Evolutionary conservation across 495 filamentous ascomycete species (phyloP), one percentile per base, ranked within the genome.

Genomic region (Penicillium psychrofluorescens): DNA sequence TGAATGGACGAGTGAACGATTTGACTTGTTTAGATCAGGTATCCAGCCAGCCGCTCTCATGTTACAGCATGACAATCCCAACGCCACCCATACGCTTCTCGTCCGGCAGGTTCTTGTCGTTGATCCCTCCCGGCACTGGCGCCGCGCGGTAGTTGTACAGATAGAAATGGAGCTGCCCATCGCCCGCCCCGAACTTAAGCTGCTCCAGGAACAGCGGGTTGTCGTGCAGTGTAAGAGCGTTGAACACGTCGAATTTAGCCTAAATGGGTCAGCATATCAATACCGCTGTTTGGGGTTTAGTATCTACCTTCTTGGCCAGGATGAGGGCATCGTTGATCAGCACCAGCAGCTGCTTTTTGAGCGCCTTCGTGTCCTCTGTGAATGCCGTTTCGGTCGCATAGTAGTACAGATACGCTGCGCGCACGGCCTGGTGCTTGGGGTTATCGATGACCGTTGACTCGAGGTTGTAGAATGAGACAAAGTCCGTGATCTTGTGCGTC

Each of bases 391-490:
- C 90, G 15, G 85, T 84, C 15, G 89, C 92, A 52, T 97, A 97
- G 68, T 98, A 98, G 68, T 88, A 98, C 16, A 97, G 74, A 55
- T 98, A 98, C 14, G 92, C 92, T 4, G 90, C 94, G 31, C 80
- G 80, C 50, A 98, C 77, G 36, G 74, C 66, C 4, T 81, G 72
- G 63, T 95, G 79, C 61, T 91, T 90, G 14, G 75, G 68, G 55
- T 86, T 78, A 33, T 80, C 72, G 43, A 97, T 90, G 38, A 95
- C 87, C 2, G 88, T 88, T 3, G 88, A 95, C 54, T 94, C 88
- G n/a, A 98, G 81, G 55, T 76, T 78, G 67, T 96, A 97, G 67
- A 96, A 98, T 11, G 89, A 95, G 67, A 96, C 82, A 65, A 94
- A 96, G 65, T 98, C 92, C 28, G 86, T 95, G 56, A 98, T 88